Conservation (phyloP, 208 protist genomes). For the Trypanosoma grayi region DNA sequence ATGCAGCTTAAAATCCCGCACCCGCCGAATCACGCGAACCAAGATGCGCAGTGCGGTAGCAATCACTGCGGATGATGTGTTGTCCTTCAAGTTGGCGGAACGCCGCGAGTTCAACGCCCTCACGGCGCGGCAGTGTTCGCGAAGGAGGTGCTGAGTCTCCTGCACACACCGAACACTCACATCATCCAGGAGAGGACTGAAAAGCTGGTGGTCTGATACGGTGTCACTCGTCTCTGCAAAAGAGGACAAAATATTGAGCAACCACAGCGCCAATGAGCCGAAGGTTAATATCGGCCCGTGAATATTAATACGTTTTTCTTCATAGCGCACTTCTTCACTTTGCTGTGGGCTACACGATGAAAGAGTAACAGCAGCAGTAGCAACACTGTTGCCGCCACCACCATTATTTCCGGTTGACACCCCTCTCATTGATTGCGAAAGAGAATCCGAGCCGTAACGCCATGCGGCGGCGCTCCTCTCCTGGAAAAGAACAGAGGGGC, state of each 20-base stretch:
- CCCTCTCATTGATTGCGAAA: too few relatives aligned
- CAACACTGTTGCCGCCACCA: too few relatives aligned
- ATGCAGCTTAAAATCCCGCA: constrained; percentile 67
- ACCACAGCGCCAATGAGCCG: constrained; percentile 40
- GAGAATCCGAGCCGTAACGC: not conserved
- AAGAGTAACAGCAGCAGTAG: too few relatives aligned
- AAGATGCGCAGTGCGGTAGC: constrained; percentile 58
- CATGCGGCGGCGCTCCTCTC: not conserved
- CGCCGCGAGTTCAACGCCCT: constrained; percentile 63
- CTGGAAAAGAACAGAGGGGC: not conserved
- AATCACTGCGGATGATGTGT: constrained; percentile 51
- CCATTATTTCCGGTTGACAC: too few relatives aligned
- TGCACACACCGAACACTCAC: constrained; percentile 64
- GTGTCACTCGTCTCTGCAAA: constrained; percentile 47
- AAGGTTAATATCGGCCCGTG: constrained; percentile 27
- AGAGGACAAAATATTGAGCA: constrained; percentile 55
- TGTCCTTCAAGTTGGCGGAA: constrained; percentile 49
- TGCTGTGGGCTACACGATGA: not conserved
- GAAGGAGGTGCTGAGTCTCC: constrained; percentile 55
- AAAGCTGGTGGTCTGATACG: constrained; percentile 39
- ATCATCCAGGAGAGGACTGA: constrained; percentile 77
- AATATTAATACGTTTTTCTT: constrained; percentile 2
- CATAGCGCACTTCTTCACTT: not conserved
- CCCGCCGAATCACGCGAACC: constrained; percentile 64
- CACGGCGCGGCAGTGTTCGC: constrained; percentile 74